Conservation (phyloP, 169 alveolate genomes). For the Cryptosporidium sp. region DNA sequence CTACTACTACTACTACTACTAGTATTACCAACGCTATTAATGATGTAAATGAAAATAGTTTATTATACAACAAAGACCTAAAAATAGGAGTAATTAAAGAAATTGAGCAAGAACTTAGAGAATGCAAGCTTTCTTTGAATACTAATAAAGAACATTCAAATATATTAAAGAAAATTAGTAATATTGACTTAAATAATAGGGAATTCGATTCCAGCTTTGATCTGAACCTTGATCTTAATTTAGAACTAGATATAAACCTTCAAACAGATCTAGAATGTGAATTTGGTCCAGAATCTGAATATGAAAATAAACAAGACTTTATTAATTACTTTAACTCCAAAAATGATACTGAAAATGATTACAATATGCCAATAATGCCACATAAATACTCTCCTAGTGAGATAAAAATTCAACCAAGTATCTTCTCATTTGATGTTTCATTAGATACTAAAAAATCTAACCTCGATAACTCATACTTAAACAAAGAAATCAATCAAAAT, state of each 20-base stretch:
- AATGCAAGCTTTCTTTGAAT: slow-evolving; percentile 33
- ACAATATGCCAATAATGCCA: background rate
- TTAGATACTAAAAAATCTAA: background rate
- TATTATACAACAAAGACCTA: slow-evolving; percentile 15
- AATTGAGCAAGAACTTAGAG: slow-evolving; percentile 31
- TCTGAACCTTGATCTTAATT: background rate
- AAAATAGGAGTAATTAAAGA: slow-evolving; percentile 40
- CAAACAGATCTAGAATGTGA: background rate
- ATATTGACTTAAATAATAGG: background rate
- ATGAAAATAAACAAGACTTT: background rate
- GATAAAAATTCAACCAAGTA: background rate
- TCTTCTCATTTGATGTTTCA: background rate
- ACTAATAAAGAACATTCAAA: background rate
- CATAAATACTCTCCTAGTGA: background rate
- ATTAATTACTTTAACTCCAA: background rate
- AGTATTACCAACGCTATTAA: background rate
- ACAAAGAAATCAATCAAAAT: background rate
- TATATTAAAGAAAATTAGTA: background rate
- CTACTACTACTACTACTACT: background rate
- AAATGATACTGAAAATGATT: background rate
- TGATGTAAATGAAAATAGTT: background rate
- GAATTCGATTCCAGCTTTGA: background rate
- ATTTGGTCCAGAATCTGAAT: background rate
- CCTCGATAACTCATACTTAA: no score
- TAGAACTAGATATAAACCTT: background rate